These are phyloP conservation scores for Globisporangium cederbergense DNA, from an alignment of 352 stramenopile species.

Conservation along the genomic window DNA sequence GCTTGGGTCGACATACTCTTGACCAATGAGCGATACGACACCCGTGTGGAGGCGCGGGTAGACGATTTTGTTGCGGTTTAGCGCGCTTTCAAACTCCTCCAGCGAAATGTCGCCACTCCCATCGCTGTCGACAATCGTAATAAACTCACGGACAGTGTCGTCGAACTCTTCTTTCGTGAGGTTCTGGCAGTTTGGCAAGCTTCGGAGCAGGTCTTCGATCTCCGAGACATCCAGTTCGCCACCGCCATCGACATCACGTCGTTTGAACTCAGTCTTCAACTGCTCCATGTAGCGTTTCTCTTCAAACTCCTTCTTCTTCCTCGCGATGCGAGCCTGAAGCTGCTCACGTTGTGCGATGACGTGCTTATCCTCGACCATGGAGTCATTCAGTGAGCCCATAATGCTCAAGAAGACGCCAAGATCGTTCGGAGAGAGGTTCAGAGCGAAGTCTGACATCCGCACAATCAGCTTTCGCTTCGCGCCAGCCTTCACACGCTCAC, in stretches of 20 bases:
- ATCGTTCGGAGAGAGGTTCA: constrained; percentile 81
- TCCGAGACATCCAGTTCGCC: constrained; percentile 69
- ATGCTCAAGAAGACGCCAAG: constrained; percentile 82
- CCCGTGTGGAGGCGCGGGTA: constrained; percentile 63
- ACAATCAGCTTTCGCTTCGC: constrained; percentile 66
- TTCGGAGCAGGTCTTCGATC: constrained; percentile 58
- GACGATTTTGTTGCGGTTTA: constrained; percentile 65
- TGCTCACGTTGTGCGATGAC: constrained; percentile 55
- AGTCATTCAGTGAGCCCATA: constrained; percentile 52
- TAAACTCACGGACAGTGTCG: constrained; percentile 67
- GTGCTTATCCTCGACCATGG: constrained; percentile 66
- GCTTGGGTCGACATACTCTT: constrained; percentile 69
- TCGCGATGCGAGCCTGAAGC: constrained; percentile 39
- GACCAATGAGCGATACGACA: constrained; percentile 64
- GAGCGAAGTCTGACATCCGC: constrained; percentile 80
- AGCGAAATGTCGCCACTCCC: constrained; percentile 80
- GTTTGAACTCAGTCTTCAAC: constrained; percentile 70
- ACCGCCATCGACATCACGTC: constrained; percentile 68
- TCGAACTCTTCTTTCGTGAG: constrained; percentile 79
- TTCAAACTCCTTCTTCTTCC: constrained; percentile 46
- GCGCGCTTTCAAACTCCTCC: constrained; percentile 74
- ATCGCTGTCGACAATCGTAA: constrained; percentile 76
- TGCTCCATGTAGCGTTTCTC: constrained; percentile 70
- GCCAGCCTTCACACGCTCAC: constrained; percentile 47
- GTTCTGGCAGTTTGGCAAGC: constrained; percentile 62